Evolutionary conservation across 2,329 filamentous ascomycete species (phyloP).

Genomic region (Lasiodiplodia citricola): DNA sequence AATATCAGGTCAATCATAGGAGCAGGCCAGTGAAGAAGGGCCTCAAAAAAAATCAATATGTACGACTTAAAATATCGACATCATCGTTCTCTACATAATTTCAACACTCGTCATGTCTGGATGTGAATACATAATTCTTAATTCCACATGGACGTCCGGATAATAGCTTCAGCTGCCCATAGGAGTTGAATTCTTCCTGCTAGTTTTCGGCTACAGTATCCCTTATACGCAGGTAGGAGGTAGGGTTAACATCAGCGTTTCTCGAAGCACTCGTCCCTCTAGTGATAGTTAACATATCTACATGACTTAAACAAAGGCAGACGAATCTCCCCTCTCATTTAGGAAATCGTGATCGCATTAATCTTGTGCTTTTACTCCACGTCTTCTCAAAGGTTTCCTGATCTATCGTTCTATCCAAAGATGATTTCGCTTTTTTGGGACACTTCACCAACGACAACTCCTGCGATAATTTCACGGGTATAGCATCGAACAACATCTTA

Average conservation of each 20-base stretch:
- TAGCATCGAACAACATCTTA: background rate
- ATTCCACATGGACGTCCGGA: too few relatives aligned
- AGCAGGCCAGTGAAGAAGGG: background rate
- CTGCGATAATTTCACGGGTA: background rate
- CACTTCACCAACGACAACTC: background rate
- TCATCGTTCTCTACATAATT: background rate
- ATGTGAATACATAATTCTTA: too few relatives aligned
- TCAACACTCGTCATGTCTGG: too few relatives aligned
- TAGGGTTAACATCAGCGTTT: too few relatives aligned
- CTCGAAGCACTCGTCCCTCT: too few relatives aligned
- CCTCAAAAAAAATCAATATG: background rate
- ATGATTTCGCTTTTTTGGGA: background rate
- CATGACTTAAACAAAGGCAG: background rate
- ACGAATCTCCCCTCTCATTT: background rate
- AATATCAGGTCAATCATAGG: background rate
- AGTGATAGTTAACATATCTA: too few relatives aligned
- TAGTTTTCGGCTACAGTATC: too few relatives aligned
- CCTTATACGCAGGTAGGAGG: too few relatives aligned
- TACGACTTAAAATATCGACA: background rate
- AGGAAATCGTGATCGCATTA: background rate
- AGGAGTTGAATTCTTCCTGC: too few relatives aligned
- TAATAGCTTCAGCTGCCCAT: too few relatives aligned
- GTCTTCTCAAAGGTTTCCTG: background rate
- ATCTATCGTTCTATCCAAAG: background rate
- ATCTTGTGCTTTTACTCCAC: background rate